phyloP scores from a whole-genome alignment of 768 basidiomycete species.

The Tulasnella sp. region DNA sequence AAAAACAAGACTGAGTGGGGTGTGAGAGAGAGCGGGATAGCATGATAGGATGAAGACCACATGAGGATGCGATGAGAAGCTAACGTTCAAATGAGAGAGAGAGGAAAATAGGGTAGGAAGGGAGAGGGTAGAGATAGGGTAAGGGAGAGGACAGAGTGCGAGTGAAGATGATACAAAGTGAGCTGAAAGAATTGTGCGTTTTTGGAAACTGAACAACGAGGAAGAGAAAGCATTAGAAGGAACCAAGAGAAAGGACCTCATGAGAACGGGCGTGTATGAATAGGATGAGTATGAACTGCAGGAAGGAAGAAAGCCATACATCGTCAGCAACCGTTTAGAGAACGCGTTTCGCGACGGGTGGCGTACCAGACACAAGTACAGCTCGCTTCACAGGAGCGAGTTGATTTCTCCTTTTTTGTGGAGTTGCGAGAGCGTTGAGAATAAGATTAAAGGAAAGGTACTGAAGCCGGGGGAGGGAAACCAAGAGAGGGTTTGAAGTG shows the following conservation, averaged over 20 bases:
- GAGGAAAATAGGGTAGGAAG: neutral
- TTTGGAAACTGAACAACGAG: neutral
- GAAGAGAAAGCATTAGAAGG: neutral
- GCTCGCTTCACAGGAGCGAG: neutral
- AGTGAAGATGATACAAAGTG: neutral
- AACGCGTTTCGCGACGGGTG: neutral
- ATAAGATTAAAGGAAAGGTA: neutral
- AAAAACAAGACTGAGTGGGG: neutral
- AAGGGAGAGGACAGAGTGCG: neutral
- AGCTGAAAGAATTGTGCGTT: neutral
- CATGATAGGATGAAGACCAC: too few species aligned
- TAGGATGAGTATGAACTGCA: neutral
- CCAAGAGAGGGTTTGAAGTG: too few species aligned
- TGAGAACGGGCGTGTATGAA: neutral
- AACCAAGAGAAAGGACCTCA: neutral
- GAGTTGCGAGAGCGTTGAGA: neutral
- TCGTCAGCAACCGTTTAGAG: neutral
- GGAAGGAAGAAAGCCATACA: neutral
- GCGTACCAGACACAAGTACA: neutral
- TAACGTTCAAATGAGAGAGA: too few species aligned
- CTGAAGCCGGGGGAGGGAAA: neutral
- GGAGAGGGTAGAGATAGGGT: neutral
- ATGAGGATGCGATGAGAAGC: neutral
- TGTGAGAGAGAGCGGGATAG: neutral
- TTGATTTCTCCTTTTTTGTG: neutral